Base-by-base conservation (phyloP, 2,329 filamentous ascomycete species). In the Alternaria brassicae region DNA sequence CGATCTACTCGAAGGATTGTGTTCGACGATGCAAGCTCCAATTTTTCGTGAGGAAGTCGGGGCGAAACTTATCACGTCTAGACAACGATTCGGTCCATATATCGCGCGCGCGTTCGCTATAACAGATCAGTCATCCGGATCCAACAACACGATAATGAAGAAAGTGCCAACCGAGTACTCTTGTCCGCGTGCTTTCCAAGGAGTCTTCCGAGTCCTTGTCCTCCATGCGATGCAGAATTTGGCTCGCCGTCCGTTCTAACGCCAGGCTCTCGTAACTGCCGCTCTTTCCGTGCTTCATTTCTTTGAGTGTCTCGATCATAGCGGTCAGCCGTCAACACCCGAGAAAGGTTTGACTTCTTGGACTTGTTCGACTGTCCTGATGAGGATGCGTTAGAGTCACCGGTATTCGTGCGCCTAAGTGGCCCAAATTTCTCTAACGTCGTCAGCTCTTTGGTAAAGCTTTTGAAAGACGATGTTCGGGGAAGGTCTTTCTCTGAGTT, bases 51-150 rank as follows among this genome's bases (percentile, higher is more conserved):
- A 72, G 36, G 71, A 74, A 61, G 70, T 72, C 49, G 68, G 68
- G 23, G 72, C 70, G 69, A 70, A 77, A 61, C 70, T 76, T 67
- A 77, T 71, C 55, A 76, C 65, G 66, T 77, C 74, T 66, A 77
- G 72, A 64, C 62, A 67, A 36, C 75, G 73, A 60, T 68, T 72
- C 48, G 72, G 60, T 32, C 75, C 74, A 67, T 77, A 77, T 51
- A 77, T 76, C 32, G 73, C 64, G 60, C 67, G 63, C 37, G 75
- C 75, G 62, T 77, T 77, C 61, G 74, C 72, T 73, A 40, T 10
- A 6, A 36, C 7, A 17, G 7, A 25, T 63, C 32, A 63, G 61
- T 40, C 10, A 23, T 8, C 7, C 15, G 5, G 10, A 12, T 21
- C 19, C 4, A 30, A 9, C 6, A n/a, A 15, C 8, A 39, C 4